These are phyloP conservation scores for Plectosphaerella plurivora DNA, from an alignment of 2,329 filamentous ascomycete species.

Conservation along the genomic window DNA sequence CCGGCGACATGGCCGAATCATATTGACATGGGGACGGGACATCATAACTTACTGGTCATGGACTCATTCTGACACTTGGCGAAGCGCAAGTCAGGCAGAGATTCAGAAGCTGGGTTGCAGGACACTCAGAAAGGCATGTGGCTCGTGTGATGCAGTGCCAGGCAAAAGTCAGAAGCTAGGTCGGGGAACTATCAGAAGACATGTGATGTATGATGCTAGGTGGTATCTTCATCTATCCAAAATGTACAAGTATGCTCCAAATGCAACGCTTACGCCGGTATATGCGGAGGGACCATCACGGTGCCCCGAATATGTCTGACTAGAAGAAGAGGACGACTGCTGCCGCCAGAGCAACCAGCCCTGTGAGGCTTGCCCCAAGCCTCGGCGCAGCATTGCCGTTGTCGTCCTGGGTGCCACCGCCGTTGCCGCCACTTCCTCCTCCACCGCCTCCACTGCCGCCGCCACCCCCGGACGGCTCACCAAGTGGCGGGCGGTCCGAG, in stretches of 20 bases:
- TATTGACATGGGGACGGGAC: no score
- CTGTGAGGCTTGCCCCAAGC: neutral
- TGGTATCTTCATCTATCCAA: neutral
- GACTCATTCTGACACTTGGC: no score
- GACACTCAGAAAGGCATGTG: no score
- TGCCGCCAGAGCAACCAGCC: neutral
- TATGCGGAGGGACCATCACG: neutral
- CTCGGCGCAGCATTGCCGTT: constrained; percentile 5
- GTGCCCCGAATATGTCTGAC: neutral
- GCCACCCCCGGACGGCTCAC: neutral
- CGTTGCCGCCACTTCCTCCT: neutral
- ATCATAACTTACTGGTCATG: no score
- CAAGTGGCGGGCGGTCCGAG: neutral
- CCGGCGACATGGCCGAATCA: no score
- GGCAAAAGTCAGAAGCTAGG: no score
- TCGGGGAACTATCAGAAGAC: no score
- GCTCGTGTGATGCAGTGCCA: no score
- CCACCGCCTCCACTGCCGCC: neutral
- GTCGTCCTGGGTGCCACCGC: neutral
- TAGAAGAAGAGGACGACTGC: neutral
- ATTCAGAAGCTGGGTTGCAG: no score
- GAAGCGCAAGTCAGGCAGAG: no score
- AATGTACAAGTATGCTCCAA: neutral
- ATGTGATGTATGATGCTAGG: no score
- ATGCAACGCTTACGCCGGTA: neutral